phyloP scores from a whole-genome alignment of 768 basidiomycete species.

The Tylopilus felleus region DNA sequence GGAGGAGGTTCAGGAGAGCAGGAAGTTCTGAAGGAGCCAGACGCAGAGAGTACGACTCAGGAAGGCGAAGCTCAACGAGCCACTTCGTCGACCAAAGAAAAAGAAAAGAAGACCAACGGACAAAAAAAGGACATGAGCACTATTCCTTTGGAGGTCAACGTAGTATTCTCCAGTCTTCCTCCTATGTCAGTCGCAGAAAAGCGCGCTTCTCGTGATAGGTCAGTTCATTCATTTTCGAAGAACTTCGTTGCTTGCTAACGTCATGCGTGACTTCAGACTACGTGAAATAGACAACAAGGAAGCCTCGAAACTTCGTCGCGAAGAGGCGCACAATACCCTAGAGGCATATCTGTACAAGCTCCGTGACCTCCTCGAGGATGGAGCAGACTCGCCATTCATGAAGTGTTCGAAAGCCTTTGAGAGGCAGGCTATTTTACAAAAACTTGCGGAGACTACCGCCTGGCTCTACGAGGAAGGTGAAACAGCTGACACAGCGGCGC shows the following conservation, averaged over 20 bases:
- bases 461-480: slow-evolving; percentile 90
- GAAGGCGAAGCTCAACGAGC: slow-evolving; percentile 33
- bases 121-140: slow-evolving; percentile 48
- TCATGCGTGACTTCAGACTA: slow-evolving; percentile 47
- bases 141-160: slow-evolving; percentile 62
- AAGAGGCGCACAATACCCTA: slow-evolving; percentile 87
- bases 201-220: slow-evolving; percentile 70
- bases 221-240: slow-evolving; percentile 17
- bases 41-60: slow-evolving; percentile 13
- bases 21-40: slow-evolving; percentile 30
- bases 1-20: slow-evolving; percentile 50
- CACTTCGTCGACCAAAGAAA: slow-evolving; percentile 29
- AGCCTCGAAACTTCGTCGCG: slow-evolving; percentile 67
- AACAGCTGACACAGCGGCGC: slow-evolving; percentile 68
- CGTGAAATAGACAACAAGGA: slow-evolving; percentile 78
- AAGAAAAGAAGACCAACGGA: slow-evolving; percentile 37
- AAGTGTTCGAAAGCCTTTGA: slow-evolving; percentile 79
- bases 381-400: slow-evolving; percentile 69
- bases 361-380: slow-evolving; percentile 74
- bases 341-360: slow-evolving; percentile 93
- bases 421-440: slow-evolving; percentile 57
- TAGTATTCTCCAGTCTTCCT: slow-evolving; percentile 57
- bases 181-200: slow-evolving; percentile 82
- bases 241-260: neutral
- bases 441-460: slow-evolving; percentile 66